phyloP scores from a whole-genome alignment of 148 eudicot genomes.

The Spergularia marina region DNA sequence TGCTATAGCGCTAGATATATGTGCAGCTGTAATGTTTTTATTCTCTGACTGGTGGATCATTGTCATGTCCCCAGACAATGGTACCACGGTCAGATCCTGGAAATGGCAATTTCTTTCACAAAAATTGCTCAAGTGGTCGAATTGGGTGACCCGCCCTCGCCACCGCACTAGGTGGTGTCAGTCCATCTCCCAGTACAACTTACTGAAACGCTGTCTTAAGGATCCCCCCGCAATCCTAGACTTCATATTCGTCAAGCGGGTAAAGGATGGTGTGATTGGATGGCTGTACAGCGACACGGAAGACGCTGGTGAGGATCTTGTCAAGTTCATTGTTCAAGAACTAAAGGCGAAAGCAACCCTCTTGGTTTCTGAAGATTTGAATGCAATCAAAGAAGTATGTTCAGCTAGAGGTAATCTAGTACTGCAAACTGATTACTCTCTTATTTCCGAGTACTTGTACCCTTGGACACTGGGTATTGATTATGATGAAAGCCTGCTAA shows the following conservation, averaged over 20 bases:
- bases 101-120: too few relatives aligned
- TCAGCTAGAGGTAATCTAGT: slow-evolving; percentile 15
- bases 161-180: slow-evolving; percentile 24
- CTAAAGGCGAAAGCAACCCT: slow-evolving; percentile 3
- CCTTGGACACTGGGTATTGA: slow-evolving; percentile 18
- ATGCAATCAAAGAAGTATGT: slow-evolving; percentile 4
- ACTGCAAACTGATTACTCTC: not conserved
- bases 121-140: not conserved
- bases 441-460: slow-evolving; percentile 1
- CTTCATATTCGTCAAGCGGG: not conserved
- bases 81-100: too few relatives aligned
- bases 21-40: slow-evolving; percentile 11
- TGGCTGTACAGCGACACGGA: not conserved
- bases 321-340: slow-evolving; percentile 15
- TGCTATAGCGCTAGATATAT: slow-evolving; percentile 26
- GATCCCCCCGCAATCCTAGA: not conserved
- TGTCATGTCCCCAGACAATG: not conserved
- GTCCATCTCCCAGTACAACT: slow-evolving; percentile 9
- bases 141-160: not conserved
- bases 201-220: slow-evolving; percentile 2
- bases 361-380: not conserved
- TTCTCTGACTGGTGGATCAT: slow-evolving; percentile 27
- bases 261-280: not conserved
- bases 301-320: accelerated
- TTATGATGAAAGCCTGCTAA: slow-evolving; percentile 26